phyloP scores from a whole-genome alignment of 345 rosid species.

The Turnera subulata region DNA sequence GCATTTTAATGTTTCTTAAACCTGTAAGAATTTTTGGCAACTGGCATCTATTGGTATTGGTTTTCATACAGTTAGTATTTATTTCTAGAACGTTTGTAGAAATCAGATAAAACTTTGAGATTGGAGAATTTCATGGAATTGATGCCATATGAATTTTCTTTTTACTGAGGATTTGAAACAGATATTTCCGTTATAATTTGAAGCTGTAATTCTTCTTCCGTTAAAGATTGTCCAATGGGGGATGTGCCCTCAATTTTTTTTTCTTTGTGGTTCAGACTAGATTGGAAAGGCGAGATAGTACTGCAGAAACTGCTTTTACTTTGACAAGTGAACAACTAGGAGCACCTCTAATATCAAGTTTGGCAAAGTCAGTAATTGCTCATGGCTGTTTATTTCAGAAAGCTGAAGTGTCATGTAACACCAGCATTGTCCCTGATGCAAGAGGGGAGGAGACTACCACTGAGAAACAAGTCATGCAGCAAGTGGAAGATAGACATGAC shows the following conservation, averaged over 20 bases:
- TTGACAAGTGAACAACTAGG: constrained; percentile 17
- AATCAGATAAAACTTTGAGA: too few species aligned
- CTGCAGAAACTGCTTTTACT: constrained; percentile 13
- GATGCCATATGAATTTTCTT: background rate
- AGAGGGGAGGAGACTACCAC: constrained; percentile 13
- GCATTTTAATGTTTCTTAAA: too few species aligned
- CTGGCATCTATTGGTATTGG: too few species aligned
- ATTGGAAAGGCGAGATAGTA: constrained; percentile 17
- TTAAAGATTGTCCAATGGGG: constrained; percentile 6
- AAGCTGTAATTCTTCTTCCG: constrained; percentile 10
- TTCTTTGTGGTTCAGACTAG: constrained; percentile 29
- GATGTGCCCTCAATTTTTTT: constrained; percentile 3
- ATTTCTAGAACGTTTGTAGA: too few species aligned
- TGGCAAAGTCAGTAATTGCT: constrained; percentile 17
- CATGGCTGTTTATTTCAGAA: constrained; percentile 32
- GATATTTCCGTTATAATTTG: background rate
- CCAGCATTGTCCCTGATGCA: constrained; percentile 25
- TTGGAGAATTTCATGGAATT: background rate
- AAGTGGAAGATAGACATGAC: constrained; percentile 20
- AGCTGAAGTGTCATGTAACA: constrained; percentile 33
- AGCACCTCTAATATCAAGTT: constrained; percentile 20
- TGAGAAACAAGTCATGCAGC: constrained; percentile 26
- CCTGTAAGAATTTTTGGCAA: too few species aligned
- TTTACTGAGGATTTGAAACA: background rate
- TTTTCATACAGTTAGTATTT: too few species aligned